Evolutionary conservation across 495 filamentous ascomycete genomes (phyloP), one percentile per base, ranked within the genome.

Genomic region (Aspergillus wentii): DNA sequence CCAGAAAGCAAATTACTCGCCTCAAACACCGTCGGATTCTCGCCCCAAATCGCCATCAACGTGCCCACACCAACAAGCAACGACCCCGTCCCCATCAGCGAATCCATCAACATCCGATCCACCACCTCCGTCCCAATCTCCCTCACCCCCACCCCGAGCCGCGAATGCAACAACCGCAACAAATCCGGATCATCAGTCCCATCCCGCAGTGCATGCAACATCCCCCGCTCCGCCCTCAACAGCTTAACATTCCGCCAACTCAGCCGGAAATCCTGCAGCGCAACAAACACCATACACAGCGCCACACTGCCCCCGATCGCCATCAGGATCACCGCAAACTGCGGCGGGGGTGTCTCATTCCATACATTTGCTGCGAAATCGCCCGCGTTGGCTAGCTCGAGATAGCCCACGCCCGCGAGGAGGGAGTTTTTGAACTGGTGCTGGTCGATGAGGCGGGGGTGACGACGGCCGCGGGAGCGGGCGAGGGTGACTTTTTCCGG

Each of bases 291-390:
- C 54, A 76, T 67, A 8, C 47, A 35, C 13, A 75, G 41, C 0
- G 71, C 71, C 7, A 68, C 20, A 1, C 63, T 64, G 0, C 69
- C 72, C 1, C 72, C 72, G 10, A 74, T 54, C 8, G 59, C 70
- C 71, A 76, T 74, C 4, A 75, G 46, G 13, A 62, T 58, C 7
- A 64, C 52, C 3, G 68, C 69, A 30, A 66, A 64, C 2, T 32
- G 52, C 3, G 72, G 70, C 2, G 72, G 57, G 0, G 71, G 72
- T 21, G 61, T 57, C 17, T 64, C 33, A 30, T 76, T 76, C 70
- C 69, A 76, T 5, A 73, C 66, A 28, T 76, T 76, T 10, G 72
- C 71, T 0, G 72, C 68, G 28, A 76, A 74, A 43, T 76, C 72
- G 2, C 61, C 68, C 0, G 68, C 70, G 33, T 76, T 76, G 28